These are phyloP conservation scores for Penicillium maclennaniae DNA, from an alignment of 495 filamentous ascomycete genomes.

Conservation along the genomic window DNA sequence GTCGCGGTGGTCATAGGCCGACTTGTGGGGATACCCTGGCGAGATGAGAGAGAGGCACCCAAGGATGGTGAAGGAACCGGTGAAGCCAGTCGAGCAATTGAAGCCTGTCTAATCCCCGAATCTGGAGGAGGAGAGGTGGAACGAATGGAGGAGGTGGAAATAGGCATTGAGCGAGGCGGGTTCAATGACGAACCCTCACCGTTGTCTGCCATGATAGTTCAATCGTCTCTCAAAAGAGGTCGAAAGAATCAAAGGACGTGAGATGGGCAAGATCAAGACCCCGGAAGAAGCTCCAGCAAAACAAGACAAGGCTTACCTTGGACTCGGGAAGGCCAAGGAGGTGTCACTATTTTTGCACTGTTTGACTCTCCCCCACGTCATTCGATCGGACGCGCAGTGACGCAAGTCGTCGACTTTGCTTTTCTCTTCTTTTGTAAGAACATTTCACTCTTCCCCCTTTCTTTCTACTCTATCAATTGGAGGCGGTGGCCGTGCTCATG, in stretches of 20 bases:
- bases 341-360: conserved; percentile 27
- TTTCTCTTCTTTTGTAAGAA: background rate
- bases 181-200: conserved; percentile 37
- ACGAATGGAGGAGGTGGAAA: conserved; percentile 33
- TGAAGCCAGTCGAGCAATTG: conserved; percentile 69
- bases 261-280: background rate
- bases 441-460: background rate
- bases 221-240: conserved; percentile 5
- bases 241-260: conserved; percentile 8
- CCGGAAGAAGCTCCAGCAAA: background rate
- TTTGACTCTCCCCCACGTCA: conserved; percentile 31
- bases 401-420: conserved; percentile 12
- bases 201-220: conserved; percentile 35
- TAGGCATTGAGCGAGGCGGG: conserved; percentile 33
- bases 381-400: conserved; percentile 12
- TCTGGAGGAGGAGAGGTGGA: conserved; percentile 42
- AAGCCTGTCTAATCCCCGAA: conserved; percentile 54
- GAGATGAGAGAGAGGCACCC: conserved; percentile 39
- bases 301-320: conserved; percentile 1
- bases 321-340: background rate
- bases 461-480: background rate
- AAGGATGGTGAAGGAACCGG: conserved; percentile 55
- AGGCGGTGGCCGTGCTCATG: conserved; percentile 6
- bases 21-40: conserved; percentile 36
- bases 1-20: conserved; percentile 19